These are phyloP conservation scores for Pseudodiploospora longispora DNA, from an alignment of 2,329 filamentous ascomycete species.

Conservation along the genomic window DNA sequence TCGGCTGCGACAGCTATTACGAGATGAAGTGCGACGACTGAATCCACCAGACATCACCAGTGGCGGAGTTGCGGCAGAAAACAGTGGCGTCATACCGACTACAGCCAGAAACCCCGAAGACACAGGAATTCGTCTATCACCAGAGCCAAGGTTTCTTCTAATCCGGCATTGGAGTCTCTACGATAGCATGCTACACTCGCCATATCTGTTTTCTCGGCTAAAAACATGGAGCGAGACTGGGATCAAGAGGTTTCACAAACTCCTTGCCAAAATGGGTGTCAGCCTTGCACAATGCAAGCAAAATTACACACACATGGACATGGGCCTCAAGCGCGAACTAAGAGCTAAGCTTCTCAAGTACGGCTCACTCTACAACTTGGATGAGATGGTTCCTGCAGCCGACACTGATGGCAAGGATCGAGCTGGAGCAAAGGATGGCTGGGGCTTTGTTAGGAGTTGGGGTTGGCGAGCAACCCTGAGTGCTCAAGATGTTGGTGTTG, in stretches of 20 bases:
- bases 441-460: conserved; percentile 97
- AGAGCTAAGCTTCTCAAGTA: conserved; percentile 83
- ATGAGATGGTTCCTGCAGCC: conserved; percentile 79
- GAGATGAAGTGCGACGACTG: conserved; percentile 87
- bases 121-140: conserved; percentile 82
- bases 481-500: conserved; percentile 87
- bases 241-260: conserved; percentile 80
- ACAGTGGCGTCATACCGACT: conserved; percentile 77
- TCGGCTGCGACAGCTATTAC: conserved; percentile 73
- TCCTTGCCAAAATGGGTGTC: conserved; percentile 96
- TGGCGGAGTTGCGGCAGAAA: conserved; percentile 55
- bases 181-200: conserved; percentile 96
- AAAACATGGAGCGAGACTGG: conserved; percentile 93
- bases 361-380: conserved; percentile 84
- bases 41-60: conserved; percentile 69
- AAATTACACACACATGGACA: conserved; percentile 97
- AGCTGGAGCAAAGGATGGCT: conserved; percentile 74
- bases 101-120: conserved; percentile 85
- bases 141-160: conserved; percentile 86
- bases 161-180: conserved; percentile 96
- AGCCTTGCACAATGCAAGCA: conserved; percentile 90
- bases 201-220: conserved; percentile 82
- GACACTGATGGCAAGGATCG: conserved; percentile 63
- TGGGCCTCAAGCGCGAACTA: conserved; percentile 84
- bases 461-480: conserved; percentile 93